A percentile compares a stretch with the other conserved stretches of the same genome.
phyloP scores from a whole-genome alignment of 805 yeast genomes.

The Teunomyces barrocoloradensis region DNA sequence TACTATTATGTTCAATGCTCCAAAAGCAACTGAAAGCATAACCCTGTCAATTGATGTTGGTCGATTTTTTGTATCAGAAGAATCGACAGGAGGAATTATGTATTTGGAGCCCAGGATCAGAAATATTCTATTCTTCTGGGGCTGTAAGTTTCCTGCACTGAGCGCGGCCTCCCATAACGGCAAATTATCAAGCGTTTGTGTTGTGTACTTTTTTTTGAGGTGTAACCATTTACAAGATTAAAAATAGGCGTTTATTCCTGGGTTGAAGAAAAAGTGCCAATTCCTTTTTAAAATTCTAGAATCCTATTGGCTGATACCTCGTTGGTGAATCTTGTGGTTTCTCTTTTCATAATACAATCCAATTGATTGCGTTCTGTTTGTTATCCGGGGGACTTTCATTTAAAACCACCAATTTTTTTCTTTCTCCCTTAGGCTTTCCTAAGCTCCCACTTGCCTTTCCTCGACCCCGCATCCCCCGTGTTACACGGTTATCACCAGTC shows the following conservation, averaged over 20 bases:
- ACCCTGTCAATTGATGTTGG: too few relatives aligned
- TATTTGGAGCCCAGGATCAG: not conserved
- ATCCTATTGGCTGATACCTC: not conserved
- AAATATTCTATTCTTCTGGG: not conserved
- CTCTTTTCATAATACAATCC: not conserved
- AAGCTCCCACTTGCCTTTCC: not conserved
- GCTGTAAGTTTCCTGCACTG: not conserved
- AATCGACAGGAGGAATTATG: not conserved
- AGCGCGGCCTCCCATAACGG: not conserved
- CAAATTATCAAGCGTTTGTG: not conserved
- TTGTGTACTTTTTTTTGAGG: not conserved
- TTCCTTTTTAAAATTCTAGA: not conserved
- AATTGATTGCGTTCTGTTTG: not conserved
- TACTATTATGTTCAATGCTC: too few relatives aligned
- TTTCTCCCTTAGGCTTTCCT: not conserved
- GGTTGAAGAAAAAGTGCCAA: not conserved
- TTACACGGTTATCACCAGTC: not conserved
- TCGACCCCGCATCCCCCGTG: not conserved
- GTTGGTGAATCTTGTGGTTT: not conserved
- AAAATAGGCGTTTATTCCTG: not conserved
- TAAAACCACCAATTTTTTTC: not conserved
- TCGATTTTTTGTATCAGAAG: too few relatives aligned
- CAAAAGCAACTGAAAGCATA: too few relatives aligned
- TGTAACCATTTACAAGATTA: not conserved
- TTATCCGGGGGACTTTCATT: not conserved